phyloP scores from a whole-genome alignment of 2,329 filamentous ascomycete genomes.

The Orbilia brochopaga region DNA sequence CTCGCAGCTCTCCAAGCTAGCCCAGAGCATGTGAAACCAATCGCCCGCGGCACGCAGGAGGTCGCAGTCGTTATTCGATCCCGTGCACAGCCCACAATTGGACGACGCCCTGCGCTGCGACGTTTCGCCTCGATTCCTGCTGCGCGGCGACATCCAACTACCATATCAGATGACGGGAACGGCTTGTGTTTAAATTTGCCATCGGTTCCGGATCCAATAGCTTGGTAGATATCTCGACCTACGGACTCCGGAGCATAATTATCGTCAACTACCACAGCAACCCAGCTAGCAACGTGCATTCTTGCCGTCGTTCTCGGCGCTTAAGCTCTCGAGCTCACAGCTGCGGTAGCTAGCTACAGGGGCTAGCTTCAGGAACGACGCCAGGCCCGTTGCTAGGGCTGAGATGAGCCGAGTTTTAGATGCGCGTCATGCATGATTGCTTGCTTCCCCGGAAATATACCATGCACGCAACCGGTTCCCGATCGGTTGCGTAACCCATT shows the following conservation, averaged over 20 bases:
- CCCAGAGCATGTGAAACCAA: neutral
- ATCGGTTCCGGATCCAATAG: neutral
- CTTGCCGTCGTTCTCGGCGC: neutral
- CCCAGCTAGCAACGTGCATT: neutral
- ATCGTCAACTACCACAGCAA: neutral
- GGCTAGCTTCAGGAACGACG: neutral
- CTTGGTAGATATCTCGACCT: neutral
- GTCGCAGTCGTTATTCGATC: neutral
- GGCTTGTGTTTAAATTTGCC: neutral
- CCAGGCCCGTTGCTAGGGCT: conserved; percentile 4
- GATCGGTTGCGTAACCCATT: conserved; percentile 2
- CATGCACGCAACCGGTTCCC: conserved; percentile 1
- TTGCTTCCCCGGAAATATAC: conserved; percentile 8
- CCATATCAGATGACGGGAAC: too few species aligned
- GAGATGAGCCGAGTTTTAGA: conserved; percentile 6
- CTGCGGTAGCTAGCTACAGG: neutral
- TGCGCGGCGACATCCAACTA: too few species aligned
- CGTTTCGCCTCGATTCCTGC: too few species aligned
- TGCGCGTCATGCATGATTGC: conserved; percentile 1
- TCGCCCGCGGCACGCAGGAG: neutral
- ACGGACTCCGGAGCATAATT: neutral
- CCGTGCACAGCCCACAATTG: neutral
- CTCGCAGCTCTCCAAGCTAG: too few species aligned
- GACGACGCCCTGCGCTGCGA: too few species aligned
- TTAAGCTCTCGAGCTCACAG: neutral